Base-by-base conservation (phyloP, 352 stramenopile genomes). In the Pythium guiyangense region DNA sequence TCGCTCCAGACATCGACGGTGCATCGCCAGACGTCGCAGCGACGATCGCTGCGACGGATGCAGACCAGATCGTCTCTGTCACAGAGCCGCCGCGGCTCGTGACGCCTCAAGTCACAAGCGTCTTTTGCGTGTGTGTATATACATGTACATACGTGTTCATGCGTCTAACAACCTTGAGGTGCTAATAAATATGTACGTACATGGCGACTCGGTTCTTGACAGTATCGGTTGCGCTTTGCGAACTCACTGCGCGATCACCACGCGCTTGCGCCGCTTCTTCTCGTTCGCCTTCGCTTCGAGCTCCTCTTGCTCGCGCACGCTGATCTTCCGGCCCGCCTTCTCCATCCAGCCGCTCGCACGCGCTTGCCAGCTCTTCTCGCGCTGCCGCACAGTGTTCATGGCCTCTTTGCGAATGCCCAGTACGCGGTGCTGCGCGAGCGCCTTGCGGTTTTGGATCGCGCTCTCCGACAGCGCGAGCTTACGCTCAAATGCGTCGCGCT, bases 251-350 rank as follows among this genome's bases (percentile, higher is more conserved):
- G 71, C 77, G 37, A 91, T 59, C 44, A 91, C 57, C 29, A 84
- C 66, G 29, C 73, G 73, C 66, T 89, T 89, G 40, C 81, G 73
- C 31, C 78, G 73, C 35, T 86, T 86, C 63, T 88, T 90, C 57
- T 86, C 77, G 45, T 84, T 86, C 12, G 71, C 64, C 52, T 87
- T 76, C 37, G 79, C 82, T 57, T 91, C 86, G 10, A 74, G 71
- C 62, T 97, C 88, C 64, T 97, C 88, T 57, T 92, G 76, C 68
- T 94, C 79, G 65, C 97, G 97, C 35, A 96, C 74, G 10, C 92
- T 70, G 60, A 97, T 79, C 66, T 98, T 98, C 34, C 88, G 78
- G 6, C 67, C 79, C 6, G 88, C 90, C 18, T 84, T 87, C 34
- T 95, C 84, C 52, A 97, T 79, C 85, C 90, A 98, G 17, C 75